Conservation (phyloP, 352 stramenopile species). For the Phytopythium chamaehyphon region DNA sequence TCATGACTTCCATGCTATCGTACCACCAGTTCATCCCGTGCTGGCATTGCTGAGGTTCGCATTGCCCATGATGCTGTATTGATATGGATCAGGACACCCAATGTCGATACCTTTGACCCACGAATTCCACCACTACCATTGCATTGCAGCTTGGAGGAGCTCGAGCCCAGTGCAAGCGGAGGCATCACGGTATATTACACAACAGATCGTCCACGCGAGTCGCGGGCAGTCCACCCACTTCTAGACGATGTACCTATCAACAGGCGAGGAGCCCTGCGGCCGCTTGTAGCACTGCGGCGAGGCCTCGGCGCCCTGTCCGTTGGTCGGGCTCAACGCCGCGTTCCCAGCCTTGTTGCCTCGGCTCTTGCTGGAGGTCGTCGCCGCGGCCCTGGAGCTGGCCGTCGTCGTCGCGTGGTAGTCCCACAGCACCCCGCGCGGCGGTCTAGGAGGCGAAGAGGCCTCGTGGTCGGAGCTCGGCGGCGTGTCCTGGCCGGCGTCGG, state of each 20-base stretch:
- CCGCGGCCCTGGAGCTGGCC: background rate
- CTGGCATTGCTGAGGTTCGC: too few relatives aligned
- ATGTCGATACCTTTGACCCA: too few relatives aligned
- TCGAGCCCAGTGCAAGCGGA: too few relatives aligned
- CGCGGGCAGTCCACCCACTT: too few relatives aligned
- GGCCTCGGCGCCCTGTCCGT: conserved; percentile 8
- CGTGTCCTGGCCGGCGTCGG: conserved; percentile 6
- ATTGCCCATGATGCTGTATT: too few relatives aligned
- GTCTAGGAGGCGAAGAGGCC: conserved; percentile 19
- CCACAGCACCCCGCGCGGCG: conserved; percentile 8
- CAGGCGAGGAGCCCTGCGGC: conserved; percentile 36
- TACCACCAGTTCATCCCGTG: too few relatives aligned
- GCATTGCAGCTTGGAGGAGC: too few relatives aligned
- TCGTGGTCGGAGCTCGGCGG: conserved; percentile 3
- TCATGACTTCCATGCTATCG: too few relatives aligned
- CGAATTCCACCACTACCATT: too few relatives aligned
- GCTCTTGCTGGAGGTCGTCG: background rate
- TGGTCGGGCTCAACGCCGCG: conserved; percentile 25
- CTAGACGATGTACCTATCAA: too few relatives aligned
- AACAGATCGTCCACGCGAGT: too few relatives aligned
- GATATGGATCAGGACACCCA: too few relatives aligned
- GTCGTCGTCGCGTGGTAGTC: conserved; percentile 15
- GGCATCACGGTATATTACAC: conserved; percentile 4
- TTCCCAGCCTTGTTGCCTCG: conserved; percentile 1
- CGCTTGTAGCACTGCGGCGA: conserved; percentile 60